A percentile compares a stretch with the other conserved stretches of the same genome.
These are phyloP conservation scores for Albizia julibrissin DNA, from an alignment of 306 rosid species.

Conservation along the genomic window DNA sequence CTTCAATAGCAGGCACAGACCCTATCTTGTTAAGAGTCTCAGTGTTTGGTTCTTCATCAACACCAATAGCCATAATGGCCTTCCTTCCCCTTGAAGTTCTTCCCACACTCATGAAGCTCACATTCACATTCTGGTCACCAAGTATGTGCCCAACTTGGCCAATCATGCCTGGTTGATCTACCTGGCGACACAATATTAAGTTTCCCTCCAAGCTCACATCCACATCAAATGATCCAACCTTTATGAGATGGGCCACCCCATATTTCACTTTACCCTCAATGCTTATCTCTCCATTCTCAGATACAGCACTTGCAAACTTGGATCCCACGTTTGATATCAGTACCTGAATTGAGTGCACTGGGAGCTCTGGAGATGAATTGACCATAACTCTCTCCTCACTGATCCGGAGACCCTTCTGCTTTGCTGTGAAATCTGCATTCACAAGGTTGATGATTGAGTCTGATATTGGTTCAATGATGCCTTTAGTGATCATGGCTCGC, in stretches of 20 bases:
- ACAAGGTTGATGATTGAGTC: constrained; percentile 56
- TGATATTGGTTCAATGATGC: constrained; percentile 70
- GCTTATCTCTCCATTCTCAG: constrained; percentile 48
- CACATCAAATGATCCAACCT: constrained; percentile 60
- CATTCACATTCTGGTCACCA: constrained; percentile 63
- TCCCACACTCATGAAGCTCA: constrained; percentile 81
- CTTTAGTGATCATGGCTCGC: constrained; percentile 76
- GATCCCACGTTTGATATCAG: constrained; percentile 56
- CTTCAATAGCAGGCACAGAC: constrained; percentile 58
- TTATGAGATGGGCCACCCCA: constrained; percentile 55
- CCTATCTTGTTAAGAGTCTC: constrained; percentile 56
- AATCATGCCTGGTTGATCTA: constrained; percentile 81
- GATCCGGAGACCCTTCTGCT: constrained; percentile 65
- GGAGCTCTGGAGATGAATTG: constrained; percentile 53
- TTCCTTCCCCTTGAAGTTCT: constrained; percentile 51
- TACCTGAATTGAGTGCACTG: constrained; percentile 59
- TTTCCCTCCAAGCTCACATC: constrained; percentile 80
- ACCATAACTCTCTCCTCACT: constrained; percentile 55
- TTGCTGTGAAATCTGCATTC: constrained; percentile 70
- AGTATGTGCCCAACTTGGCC: constrained; percentile 66
- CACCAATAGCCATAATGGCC: constrained; percentile 83
- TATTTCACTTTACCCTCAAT: constrained; percentile 68
- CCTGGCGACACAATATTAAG: constrained; percentile 62
- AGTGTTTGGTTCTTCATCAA: constrained; percentile 66
- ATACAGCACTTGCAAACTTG: constrained; percentile 57